Conservation (phyloP, 805 yeast genomes). For the Isabelozyma gotoi region DNA sequence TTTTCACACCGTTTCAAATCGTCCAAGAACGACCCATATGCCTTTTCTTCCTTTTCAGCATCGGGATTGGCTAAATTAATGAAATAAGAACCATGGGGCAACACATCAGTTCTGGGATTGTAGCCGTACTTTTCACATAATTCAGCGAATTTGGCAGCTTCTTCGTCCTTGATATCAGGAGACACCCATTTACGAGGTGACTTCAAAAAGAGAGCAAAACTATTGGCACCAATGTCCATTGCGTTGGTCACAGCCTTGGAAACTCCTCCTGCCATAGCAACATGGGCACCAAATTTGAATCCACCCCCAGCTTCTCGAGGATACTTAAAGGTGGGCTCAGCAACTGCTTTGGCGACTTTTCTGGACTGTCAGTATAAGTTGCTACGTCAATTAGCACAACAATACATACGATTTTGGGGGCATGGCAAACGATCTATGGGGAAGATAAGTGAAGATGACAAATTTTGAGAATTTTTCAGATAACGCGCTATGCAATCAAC, state of each 20-base stretch:
- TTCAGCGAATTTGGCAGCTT: conserved; percentile 61
- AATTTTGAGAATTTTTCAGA: background rate
- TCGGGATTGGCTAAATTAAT: conserved; percentile 94
- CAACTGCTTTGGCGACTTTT: conserved; percentile 5
- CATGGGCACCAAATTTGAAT: conserved; percentile 84
- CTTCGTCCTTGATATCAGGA: conserved; percentile 68
- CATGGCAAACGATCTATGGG: background rate
- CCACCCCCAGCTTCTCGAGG: conserved; percentile 9
- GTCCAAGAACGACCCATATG: conserved; percentile 77
- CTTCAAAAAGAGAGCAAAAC: conserved; percentile 88
- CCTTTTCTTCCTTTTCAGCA: conserved; percentile 68
- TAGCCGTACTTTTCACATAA: conserved; percentile 64
- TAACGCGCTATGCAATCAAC: background rate
- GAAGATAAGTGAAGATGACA: background rate
- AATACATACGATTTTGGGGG: conserved; percentile 1
- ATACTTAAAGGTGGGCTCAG: conserved; percentile 14
- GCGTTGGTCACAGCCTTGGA: conserved; percentile 62
- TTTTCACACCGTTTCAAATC: conserved; percentile 86
- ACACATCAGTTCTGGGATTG: conserved; percentile 72
- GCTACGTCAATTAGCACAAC: background rate
- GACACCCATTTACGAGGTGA: conserved; percentile 91
- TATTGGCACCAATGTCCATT: conserved; percentile 58
- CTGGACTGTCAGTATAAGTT: background rate
- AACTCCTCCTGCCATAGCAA: conserved; percentile 79
- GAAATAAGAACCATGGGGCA: conserved; percentile 95